Evolutionary conservation across 495 filamentous ascomycete genomes (phyloP).

Genomic region (Collariella sp.): DNA sequence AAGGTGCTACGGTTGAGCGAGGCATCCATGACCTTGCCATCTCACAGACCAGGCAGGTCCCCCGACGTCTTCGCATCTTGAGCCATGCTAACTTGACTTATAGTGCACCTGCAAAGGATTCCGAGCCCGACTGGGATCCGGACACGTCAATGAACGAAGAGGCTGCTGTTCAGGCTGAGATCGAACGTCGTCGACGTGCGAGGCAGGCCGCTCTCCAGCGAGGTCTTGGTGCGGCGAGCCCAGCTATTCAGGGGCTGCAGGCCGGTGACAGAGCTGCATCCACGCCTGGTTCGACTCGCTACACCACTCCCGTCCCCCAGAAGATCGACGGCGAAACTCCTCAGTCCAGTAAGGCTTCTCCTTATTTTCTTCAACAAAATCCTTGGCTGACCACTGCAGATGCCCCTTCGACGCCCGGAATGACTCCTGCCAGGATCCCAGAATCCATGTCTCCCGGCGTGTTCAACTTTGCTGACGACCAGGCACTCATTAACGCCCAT

Average conservation of each 20-base stretch:
- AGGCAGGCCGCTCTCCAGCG: conserved; percentile 78
- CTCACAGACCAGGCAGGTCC: conserved; percentile 17
- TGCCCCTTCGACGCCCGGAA: conserved; percentile 24
- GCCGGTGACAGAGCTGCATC: conserved; percentile 49
- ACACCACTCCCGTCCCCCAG: conserved; percentile 30
- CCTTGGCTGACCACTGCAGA: conserved; percentile 14
- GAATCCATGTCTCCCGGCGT: conserved; percentile 37
- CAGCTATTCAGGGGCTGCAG: conserved; percentile 69
- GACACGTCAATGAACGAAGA: conserved; percentile 61
- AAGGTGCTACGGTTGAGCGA: conserved; percentile 52
- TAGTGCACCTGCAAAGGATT: conserved; percentile 6
- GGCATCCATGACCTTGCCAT: conserved; percentile 26
- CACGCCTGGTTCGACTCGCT: conserved; percentile 44
- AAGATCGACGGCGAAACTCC: conserved; percentile 35
- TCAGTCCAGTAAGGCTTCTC: conserved; percentile 28
- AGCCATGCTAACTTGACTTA: neutral
- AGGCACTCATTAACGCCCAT: conserved; percentile 58
- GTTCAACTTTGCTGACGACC: conserved; percentile 42
- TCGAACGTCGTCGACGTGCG: conserved; percentile 77
- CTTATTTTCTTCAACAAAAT: neutral
- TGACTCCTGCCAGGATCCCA: conserved; percentile 29
- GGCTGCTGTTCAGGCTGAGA: conserved; percentile 44
- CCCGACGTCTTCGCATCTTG: neutral
- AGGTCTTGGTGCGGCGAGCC: conserved; percentile 65
- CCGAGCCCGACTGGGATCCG: conserved; percentile 36